phyloP scores from a whole-genome alignment of 257 asterid genomes.

The Schizonepeta tenuifolia region DNA sequence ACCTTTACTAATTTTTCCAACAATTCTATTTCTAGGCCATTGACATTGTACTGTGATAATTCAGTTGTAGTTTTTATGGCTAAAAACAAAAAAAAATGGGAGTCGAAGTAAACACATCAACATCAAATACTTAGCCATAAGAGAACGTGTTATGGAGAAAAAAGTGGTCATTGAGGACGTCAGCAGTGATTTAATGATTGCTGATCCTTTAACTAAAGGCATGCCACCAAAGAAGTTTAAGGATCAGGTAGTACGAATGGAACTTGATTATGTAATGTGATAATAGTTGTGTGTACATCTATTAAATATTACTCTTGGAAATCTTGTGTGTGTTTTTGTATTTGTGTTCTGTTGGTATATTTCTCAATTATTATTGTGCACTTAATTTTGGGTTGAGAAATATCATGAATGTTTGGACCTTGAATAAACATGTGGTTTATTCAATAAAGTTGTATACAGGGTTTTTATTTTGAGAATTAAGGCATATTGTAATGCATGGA shows the following conservation, averaged over 20 bases:
- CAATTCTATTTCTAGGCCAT: not conserved
- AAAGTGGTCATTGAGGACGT: not conserved
- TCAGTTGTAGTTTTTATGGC: not conserved
- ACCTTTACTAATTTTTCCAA: no score
- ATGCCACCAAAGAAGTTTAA: conserved; percentile 2
- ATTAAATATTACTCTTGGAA: not conserved
- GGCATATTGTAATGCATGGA: not conserved
- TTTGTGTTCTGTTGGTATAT: not conserved
- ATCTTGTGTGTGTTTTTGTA: not conserved
- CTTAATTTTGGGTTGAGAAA: not conserved
- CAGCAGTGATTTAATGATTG: not conserved
- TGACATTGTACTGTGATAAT: not conserved
- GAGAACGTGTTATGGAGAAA: not conserved
- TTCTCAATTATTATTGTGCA: not conserved
- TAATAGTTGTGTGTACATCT: not conserved
- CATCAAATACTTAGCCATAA: not conserved
- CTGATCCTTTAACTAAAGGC: not conserved
- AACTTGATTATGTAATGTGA: not conserved
- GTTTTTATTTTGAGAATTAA: not conserved
- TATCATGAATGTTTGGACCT: not conserved
- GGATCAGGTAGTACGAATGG: conserved; percentile 12
- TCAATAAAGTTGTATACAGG: not conserved
- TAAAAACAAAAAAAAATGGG: not conserved
- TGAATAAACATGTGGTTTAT: not conserved
- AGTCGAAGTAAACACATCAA: not conserved